Evolutionary conservation across 2,329 filamentous ascomycete species (phyloP).

Genomic region (Talaromyces sp.): DNA sequence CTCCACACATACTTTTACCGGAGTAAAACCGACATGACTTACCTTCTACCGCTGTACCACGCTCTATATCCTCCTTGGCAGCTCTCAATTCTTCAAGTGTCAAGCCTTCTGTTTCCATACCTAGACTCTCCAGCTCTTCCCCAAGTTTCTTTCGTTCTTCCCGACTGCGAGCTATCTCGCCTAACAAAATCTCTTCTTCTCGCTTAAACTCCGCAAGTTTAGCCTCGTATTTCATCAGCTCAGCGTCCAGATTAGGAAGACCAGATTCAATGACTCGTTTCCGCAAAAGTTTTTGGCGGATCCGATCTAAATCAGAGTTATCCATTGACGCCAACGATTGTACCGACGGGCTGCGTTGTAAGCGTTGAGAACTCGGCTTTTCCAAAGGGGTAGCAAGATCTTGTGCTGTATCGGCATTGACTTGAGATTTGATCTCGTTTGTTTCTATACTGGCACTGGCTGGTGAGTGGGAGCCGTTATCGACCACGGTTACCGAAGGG

Average conservation of each 20-base stretch:
- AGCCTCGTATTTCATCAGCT: conserved; percentile 38
- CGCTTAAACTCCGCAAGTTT: conserved; percentile 31
- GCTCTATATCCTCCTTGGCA: conserved; percentile 24
- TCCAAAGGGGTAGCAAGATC: background rate
- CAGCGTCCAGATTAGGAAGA: conserved; percentile 45
- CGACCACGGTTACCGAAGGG: conserved; percentile 14
- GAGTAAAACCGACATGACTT: background rate
- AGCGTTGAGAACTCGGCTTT: conserved; percentile 5
- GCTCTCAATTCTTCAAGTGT: conserved; percentile 45
- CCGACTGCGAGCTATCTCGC: conserved; percentile 47
- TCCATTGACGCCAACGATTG: conserved; percentile 24
- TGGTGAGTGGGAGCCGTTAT: background rate
- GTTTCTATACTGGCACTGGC: background rate
- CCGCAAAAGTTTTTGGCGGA: conserved; percentile 39
- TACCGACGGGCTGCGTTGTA: conserved; percentile 21
- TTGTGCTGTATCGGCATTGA: background rate
- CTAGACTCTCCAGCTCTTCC: conserved; percentile 48
- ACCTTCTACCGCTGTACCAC: conserved; percentile 19
- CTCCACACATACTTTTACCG: background rate
- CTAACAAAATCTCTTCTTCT: conserved; percentile 40
- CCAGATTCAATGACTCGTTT: conserved; percentile 50
- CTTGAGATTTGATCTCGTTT: conserved; percentile 8
- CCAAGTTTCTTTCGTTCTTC: conserved; percentile 43
- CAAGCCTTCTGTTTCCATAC: conserved; percentile 47
- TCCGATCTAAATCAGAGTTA: conserved; percentile 25